Evolutionary conservation across 768 basidiomycete genomes (phyloP), one percentile per base, ranked within the genome.

Genomic region (Suillus fuscotomentosus): DNA sequence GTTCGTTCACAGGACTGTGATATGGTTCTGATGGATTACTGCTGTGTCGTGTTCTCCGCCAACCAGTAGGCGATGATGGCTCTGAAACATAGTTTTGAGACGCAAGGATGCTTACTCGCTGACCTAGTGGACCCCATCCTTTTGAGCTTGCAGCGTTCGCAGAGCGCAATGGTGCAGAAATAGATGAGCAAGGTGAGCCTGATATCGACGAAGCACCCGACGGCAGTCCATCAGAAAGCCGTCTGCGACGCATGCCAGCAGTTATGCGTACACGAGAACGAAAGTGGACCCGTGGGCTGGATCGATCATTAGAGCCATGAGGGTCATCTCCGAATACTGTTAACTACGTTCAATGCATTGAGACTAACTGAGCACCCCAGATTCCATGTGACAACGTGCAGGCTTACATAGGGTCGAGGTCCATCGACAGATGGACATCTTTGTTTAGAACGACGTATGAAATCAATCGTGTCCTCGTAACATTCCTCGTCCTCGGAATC

Each of bases 181-280:
- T 89, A 47, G 91, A 92, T 3, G 92, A 93, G 5, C 91, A 92
- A 4, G 83, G 84, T 1, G 91, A 92, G 50, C 83, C 81, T 7
- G 88, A 87, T 24, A 79, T 69, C 41, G 87, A 85, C 22, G 80
- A 79, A 5, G 72, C 61, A 42, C 59, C 64, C 50, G 74, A 75
- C 31, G 64, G 53, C 62, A 62, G 71, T n/a, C 59, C 70, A 42
- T 71, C 71, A n/a, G 71, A 66, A 20, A 53, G 61, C 62, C 76
- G 77, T 24, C 80, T 80, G 67, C 81, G 81, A 54, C 82, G 82
- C 41, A 91, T 70, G 22, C 91, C 91, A 17, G 88, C 89, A 3
- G 89, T 85, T 66, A 92, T 92, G 68, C 91, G 87, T 39, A 92
- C 91, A 48, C 91, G 85, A 61, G 90, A 87, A 63, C 85, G 84